Percentiles rank a stretch among this genome's conserved stretches.
These are phyloP conservation scores for Proteromonas lacertae DNA, from an alignment of 352 stramenopile species.

Conservation along the genomic window DNA sequence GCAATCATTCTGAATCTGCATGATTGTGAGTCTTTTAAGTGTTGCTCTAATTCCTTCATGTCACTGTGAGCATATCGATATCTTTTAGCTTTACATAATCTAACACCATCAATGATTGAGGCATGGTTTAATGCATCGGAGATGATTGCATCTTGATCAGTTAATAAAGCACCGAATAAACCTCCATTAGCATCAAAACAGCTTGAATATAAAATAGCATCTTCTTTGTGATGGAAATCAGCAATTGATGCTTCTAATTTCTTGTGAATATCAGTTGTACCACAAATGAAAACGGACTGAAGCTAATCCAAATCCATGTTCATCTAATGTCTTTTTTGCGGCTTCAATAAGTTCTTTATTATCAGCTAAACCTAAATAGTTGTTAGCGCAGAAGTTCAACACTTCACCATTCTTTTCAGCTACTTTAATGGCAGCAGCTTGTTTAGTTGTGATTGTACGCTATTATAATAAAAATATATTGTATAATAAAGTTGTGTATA, in stretches of 20 bases:
- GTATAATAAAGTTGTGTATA: too few species aligned
- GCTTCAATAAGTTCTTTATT: constrained; percentile 35
- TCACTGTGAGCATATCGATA: constrained; percentile 67
- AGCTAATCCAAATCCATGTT: constrained; percentile 45
- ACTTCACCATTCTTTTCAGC: too few species aligned
- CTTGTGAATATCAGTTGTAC: constrained; percentile 63
- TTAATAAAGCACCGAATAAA: constrained; percentile 47
- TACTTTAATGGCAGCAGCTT: too few species aligned
- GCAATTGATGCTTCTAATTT: constrained; percentile 40
- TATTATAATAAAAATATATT: too few species aligned
- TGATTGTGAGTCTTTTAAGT: constrained; percentile 33
- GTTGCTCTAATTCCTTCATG: constrained; percentile 42
- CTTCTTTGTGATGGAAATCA: constrained; percentile 60
- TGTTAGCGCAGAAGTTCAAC: constrained; percentile 72
- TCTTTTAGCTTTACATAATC: constrained; percentile 57
- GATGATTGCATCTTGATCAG: constrained; percentile 50
- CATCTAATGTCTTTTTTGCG: constrained; percentile 31
- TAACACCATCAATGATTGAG: constrained; percentile 65
- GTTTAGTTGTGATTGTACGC: too few species aligned
- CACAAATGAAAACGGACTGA: constrained; percentile 65
- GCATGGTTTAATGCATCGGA: constrained; percentile 55
- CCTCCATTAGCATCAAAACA: constrained; percentile 70
- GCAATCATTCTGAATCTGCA: constrained; percentile 46
- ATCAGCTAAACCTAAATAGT: constrained; percentile 58
- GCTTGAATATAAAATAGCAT: constrained; percentile 59